phyloP scores from a whole-genome alignment of 1,139 yeast genomes.

The Geotrichum citri-aurantii region DNA sequence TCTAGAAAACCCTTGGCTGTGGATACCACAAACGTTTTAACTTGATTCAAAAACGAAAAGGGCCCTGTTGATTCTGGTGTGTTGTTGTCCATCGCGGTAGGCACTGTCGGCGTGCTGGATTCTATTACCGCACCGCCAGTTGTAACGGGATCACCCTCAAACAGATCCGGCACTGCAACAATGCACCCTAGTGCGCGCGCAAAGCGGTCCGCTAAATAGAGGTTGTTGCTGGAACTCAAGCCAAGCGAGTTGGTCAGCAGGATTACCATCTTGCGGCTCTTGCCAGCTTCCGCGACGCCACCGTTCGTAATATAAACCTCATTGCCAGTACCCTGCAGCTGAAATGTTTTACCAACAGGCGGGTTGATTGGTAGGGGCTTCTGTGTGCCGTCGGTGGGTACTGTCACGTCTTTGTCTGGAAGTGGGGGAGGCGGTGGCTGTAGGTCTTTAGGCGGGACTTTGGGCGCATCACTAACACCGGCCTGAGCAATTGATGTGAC shows the following conservation, averaged over 20 bases:
- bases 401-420: neutral
- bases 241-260: conserved; percentile 36
- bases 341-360: conserved; percentile 14
- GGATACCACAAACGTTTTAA: conserved; percentile 34
- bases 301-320: conserved; percentile 17
- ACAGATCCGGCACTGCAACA: conserved; percentile 34
- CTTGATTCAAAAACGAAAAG: conserved; percentile 28
- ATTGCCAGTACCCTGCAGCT: conserved; percentile 9
- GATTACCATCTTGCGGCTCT: conserved; percentile 21
- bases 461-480: neutral
- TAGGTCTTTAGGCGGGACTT: neutral
- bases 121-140: conserved; percentile 14
- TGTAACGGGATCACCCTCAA: conserved; percentile 32
- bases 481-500: neutral
- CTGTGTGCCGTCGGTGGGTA: neutral
- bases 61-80: conserved; percentile 11
- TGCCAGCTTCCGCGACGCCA: conserved; percentile 7
- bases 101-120: conserved; percentile 28
- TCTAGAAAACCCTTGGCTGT: conserved; percentile 35
- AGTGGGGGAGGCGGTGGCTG: neutral
- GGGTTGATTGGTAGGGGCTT: conserved; percentile 6
- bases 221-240: conserved; percentile 30
- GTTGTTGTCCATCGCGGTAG: conserved; percentile 14
- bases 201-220: conserved; percentile 32
- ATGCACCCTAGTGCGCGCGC: conserved; percentile 29